phyloP scores from a whole-genome alignment of 2,329 filamentous ascomycete species.

The Phialocephala subalpina region DNA sequence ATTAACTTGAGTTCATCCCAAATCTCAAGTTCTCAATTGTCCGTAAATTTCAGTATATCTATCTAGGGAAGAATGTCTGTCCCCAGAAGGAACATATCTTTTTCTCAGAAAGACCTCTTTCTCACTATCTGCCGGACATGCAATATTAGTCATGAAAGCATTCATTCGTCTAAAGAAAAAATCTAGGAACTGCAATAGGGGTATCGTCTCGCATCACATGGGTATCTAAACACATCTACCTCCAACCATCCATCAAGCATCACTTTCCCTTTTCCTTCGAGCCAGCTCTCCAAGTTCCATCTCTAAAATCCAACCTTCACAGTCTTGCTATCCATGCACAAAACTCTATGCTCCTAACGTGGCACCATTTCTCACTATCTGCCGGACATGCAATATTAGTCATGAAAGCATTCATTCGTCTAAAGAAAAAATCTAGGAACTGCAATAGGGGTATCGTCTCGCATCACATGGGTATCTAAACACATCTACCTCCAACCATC shows the following conservation, averaged over 20 bases:
- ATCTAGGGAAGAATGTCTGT: too few relatives aligned
- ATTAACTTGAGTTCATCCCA: too few relatives aligned
- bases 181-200: conserved; percentile 17
- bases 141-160: neutral
- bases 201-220: conserved; percentile 16
- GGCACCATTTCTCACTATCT: too few relatives aligned
- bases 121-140: too few relatives aligned
- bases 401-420: conserved; percentile 8
- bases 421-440: conserved; percentile 10
- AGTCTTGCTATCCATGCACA: neutral
- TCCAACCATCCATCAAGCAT: conserved; percentile 1
- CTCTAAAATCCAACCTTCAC: conserved; percentile 1
- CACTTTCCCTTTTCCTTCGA: neutral
- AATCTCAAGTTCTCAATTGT: too few relatives aligned
- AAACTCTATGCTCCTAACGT: too few relatives aligned
- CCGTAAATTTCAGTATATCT: too few relatives aligned
- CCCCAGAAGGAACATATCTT: too few relatives aligned
- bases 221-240: conserved; percentile 13
- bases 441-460: conserved; percentile 18
- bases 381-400: neutral
- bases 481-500: conserved; percentile 1
- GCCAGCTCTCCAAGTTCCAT: conserved; percentile 13
- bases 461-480: conserved; percentile 16
- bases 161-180: conserved; percentile 7
- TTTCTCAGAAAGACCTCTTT: too few relatives aligned